Evolutionary conservation across 768 basidiomycete species (phyloP), one percentile per base, ranked within the genome.

Genomic region (Hemileccinum rubropunctum): DNA sequence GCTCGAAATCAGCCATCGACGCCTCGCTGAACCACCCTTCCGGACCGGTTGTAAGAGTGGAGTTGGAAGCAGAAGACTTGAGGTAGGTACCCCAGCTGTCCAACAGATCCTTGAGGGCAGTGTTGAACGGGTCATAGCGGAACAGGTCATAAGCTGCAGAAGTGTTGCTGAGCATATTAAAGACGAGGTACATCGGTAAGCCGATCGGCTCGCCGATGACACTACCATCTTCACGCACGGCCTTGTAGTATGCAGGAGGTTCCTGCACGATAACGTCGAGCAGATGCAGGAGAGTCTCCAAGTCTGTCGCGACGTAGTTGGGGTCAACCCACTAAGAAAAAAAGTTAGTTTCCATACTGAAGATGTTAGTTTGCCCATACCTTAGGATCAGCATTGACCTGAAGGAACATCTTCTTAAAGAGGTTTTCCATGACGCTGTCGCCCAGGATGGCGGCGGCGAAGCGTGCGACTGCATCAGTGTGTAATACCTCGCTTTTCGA

Each of bases 151-250:
- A 60, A 2, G 43, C 61, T 0, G 58, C 58, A 15, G 45, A 8
- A 20, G 61, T 63, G 49, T 62, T 62, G 46, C 61, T 42, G 42
- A 62, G 50, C n/a, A 60, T 5, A 38, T 62, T 55, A 26, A 63
- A 36, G 32, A 54, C 11, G 21, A 57, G 52, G 15, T 35, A 51
- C n/a, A 62, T 27, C 0, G 61, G 61, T 4, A 54, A 51, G 12
- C 55, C 61, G 13, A 62, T 43, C 15, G 55, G 53, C 40, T 57
- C 54, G 20, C 55, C 58, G 20, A 62, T 58, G 30, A 47, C 15
- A 5, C 1, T 37, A 40, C 42, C n/a, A 27, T 48, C 39, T 1
- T 6, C 34, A 15, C 43, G 35, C 34, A 30, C 10, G 6, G 40
- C 46, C 8, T 36, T 45, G 36, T 40, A 44, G 40, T 20, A 51